Base-by-base conservation (phyloP, 495 filamentous ascomycete species). In the Apiosordaria backusii region DNA sequence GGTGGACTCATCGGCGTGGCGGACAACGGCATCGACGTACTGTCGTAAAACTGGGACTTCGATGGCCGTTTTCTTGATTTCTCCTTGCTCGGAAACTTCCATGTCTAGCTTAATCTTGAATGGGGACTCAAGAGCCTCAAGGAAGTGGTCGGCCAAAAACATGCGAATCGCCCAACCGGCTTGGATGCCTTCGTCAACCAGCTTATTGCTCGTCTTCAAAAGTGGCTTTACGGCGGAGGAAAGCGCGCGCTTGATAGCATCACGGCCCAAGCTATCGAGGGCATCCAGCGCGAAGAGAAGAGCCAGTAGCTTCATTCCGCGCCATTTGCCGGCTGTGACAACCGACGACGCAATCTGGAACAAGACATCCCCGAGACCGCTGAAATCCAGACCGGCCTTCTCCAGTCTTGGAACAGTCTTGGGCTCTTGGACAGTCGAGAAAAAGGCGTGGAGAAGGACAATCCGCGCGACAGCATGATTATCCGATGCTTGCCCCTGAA, bases 151-250 rank as follows among this genome's bases (percentile, higher is more conserved):
- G 1, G 76, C 65, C 23, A 82, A 64, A 63, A 81, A 82, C 45
- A 65, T 74, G 26, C 74, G 75, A 2, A 80, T 50, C 62, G 79
- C 75, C 79, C 79, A 81, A 18, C 76, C 77, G 35, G 67, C 55
- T 22, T 72, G 60, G 22, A 67, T n/a, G 1, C 70, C 68, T 26
- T 69, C 70, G 6, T 71, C 68, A 7, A 77, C 60, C n/a, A 72
- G 69, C n/a, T 61, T 65, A 16, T 72, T 53, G 67, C 77, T 71
- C n/a, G 65, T 61, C 57, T 77, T 69, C 24, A 81, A 29, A 29
- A 75, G 68, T 3, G 61, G 27, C 5, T 68, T 57, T 10, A 70
- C 64, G 13, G 58, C 45, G 13, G 19, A 15, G 13, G 67, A 35
- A 5, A 67, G 10, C 4, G 61, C 59, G 27, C 67, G 40, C 21